Conservation (phyloP, 352 stramenopile genomes). For the Phytophthora kernoviae region DNA sequence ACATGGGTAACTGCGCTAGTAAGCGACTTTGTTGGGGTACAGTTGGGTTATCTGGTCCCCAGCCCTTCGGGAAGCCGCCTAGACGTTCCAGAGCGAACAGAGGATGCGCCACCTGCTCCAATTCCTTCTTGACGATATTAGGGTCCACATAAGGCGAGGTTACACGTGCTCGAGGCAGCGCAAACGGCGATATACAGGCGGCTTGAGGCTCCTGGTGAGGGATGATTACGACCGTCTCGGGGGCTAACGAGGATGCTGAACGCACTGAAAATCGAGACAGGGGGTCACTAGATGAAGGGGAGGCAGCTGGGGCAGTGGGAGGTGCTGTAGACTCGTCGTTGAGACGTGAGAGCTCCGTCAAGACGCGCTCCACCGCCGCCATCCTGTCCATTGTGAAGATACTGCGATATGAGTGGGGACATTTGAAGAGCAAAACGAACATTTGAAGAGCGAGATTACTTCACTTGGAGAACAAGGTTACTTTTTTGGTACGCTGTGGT, state of each 20-base stretch:
- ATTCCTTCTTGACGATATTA: slow-evolving; percentile 20
- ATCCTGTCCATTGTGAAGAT: slow-evolving; percentile 11
- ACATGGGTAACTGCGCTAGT: slow-evolving; percentile 78
- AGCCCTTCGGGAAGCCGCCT: slow-evolving; percentile 34
- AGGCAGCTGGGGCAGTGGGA: not conserved
- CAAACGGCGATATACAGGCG: slow-evolving; percentile 31
- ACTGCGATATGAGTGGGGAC: no score
- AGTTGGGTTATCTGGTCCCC: slow-evolving; percentile 12
- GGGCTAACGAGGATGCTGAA: slow-evolving; percentile 47
- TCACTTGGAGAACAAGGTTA: no score
- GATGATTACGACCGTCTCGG: slow-evolving; percentile 54
- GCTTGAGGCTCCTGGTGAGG: slow-evolving; percentile 10
- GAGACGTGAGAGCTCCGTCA: slow-evolving; percentile 48
- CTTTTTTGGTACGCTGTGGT: no score
- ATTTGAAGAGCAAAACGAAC: no score
- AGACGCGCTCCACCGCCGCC: slow-evolving; percentile 40
- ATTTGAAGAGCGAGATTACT: no score
- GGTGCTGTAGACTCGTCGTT: slow-evolving; percentile 9
- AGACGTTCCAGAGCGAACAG: slow-evolving; percentile 53
- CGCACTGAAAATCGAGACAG: slow-evolving; percentile 55
- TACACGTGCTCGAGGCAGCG: slow-evolving; percentile 43
- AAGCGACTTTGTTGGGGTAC: slow-evolving; percentile 51
- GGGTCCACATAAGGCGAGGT: slow-evolving; percentile 39
- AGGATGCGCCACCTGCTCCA: slow-evolving; percentile 36
- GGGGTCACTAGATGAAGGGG: slow-evolving; percentile 14